Evolutionary conservation across 495 filamentous ascomycete species (phyloP), one percentile per base, ranked within the genome.

Genomic region (Penicillium atrosanguineum): DNA sequence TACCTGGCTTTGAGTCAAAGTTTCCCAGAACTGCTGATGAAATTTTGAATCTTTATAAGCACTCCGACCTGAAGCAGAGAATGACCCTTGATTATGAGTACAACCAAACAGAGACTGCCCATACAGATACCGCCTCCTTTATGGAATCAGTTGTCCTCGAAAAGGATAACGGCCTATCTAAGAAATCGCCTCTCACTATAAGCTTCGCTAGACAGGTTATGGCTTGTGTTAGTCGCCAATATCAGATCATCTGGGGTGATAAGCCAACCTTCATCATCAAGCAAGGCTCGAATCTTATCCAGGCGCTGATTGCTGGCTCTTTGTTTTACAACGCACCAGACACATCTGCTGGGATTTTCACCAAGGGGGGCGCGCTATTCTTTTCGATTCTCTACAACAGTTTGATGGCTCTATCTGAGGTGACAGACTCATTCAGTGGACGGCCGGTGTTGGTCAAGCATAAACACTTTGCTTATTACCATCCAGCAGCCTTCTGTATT

Each of bases 401-500:
- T 31, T 75, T 89, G 38, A 69, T 88, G 11, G 82, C 87, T 11
- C 70, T 90, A 36, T 75, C 83, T 1, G 87, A 90, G 60, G 73
- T 89, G 16, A 86, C 80, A 25, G 75, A 83, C 28, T 83, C 86
- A 0, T 88, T 88, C 60, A 71, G 74, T 7, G 78, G 80, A 0
- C 79, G 86, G n/a, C 86, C 83, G 1, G 83, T 91, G 37, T 67
- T 90, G 8, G 75, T 84, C 46, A 88, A 89, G 52, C 88, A 91
- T 67, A 84, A 85, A 57, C 71, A 73, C 18, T 89, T 88, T 61
- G 83, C 81, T 19, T 83, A 88, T 52, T 88, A 85, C 63, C 79
- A 85, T 6, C 87, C 87, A 7, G 78, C 83, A 3, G 86, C 87
- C 8, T 83, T 82, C 37, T 82, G 79, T 18, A 74, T 91, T 34